Evolutionary conservation across 23 red algal species (phyloP), one percentile per base, ranked within the genome.

Genomic region (Cyanidium caldarium): DNA sequence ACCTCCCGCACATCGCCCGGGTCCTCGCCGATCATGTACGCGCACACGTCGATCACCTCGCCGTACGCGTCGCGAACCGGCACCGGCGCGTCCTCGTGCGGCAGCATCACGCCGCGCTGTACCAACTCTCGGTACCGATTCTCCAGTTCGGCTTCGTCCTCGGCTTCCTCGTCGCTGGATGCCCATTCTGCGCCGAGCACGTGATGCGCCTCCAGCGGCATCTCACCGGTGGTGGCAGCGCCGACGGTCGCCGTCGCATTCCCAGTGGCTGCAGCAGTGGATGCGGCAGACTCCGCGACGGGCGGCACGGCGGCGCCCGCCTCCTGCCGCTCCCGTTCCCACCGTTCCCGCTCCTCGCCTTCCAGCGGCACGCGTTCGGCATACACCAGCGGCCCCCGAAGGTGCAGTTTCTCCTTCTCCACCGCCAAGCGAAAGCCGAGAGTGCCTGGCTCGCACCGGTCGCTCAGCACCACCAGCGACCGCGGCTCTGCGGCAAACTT

Each of bases 21-120:
- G 44, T 98, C 92, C 65, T 98, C 92, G 5, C 92, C 92, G 38
- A 89, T 98, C 80, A 85, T 88, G 56, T 87, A 98, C 35, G 75
- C 66, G 30, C 33, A 43, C 3, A 73, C 72, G 68, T 88, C 84
- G 28, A 98, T 45, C 13, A 85, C 82, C 71, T 86, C 80, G 1
- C 92, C 92, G 67, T 88, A 98, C 17, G 87, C 92, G 69, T 98
- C 92, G 72, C 80, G 87, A 29, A 56, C 65, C 72, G 45, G 34
- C 1, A 46, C 69, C 43, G 66, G 37, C 20, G 19, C 38, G 35
- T 76, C 58, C 38, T 14, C 51, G 31, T 61, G 51, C 10, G 51
- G 51, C 7, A 61, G 51, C 51, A 61, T 10, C 10, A 61, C n/a
- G 31, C 51, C 51, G 31, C n/a, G n/a, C 23, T 28, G 10, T 5